A percentile compares a stretch with the other conserved stretches of the same genome.
Evolutionary conservation across 352 stramenopile species (phyloP).

Genomic region (Saprolegnia parasitica): DNA sequence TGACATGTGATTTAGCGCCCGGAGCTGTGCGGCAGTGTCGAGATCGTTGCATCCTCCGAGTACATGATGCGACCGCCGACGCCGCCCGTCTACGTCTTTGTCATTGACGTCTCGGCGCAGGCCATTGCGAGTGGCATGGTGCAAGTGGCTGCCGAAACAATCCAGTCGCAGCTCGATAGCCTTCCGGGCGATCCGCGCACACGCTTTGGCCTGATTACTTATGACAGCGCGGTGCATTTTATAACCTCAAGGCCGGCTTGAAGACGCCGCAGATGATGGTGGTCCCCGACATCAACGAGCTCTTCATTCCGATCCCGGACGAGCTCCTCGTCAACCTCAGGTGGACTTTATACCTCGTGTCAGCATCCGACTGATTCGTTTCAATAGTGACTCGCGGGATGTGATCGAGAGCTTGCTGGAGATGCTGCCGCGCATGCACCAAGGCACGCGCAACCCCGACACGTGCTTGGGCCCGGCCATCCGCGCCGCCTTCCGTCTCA

Average conservation of each 20-base stretch:
- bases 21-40: conserved; percentile 74
- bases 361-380: background rate
- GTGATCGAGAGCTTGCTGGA: conserved; percentile 96
- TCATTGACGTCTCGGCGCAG: conserved; percentile 82
- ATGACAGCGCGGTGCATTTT: conserved; percentile 85
- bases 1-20: conserved; percentile 41
- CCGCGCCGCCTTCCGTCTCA: conserved; percentile 96
- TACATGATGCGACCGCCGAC: conserved; percentile 89
- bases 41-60: conserved; percentile 82
- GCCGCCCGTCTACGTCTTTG: conserved; percentile 84
- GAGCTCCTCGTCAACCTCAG: conserved; percentile 97
- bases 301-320: conserved; percentile 91
- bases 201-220: conserved; percentile 82
- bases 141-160: conserved; percentile 65
- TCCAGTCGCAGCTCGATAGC: conserved; percentile 77
- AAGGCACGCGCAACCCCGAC: conserved; percentile 73
- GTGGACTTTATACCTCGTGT: background rate
- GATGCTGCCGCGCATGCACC: conserved; percentile 87
- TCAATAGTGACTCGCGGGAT: conserved; percentile 79
- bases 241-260: conserved; percentile 73
- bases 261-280: conserved; percentile 89
- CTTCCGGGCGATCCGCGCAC: conserved; percentile 66
- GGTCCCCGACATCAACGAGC: conserved; percentile 78
- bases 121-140: conserved; percentile 67
- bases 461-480: conserved; percentile 83